Evolutionary conservation across 2,329 filamentous ascomycete species (phyloP), one percentile per base, ranked within the genome.

Genomic region (Aspergillus fumigatus): DNA sequence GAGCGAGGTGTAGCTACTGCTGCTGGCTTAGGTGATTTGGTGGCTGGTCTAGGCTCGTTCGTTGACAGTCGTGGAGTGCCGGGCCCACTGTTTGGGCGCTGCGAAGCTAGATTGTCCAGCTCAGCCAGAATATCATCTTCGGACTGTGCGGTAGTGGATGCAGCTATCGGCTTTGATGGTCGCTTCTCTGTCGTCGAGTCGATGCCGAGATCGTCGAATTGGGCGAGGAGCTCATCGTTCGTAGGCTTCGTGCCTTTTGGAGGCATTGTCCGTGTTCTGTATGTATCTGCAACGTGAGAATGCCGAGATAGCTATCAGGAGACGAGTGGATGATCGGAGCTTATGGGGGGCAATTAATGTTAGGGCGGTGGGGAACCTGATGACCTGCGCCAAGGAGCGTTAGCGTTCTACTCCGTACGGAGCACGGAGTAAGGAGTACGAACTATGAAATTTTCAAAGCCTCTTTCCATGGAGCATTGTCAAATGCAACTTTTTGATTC

Each of bases 121-220:
- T 97, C 92, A 60, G 92, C 92, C 41, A 97, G 83, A 56, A 93
- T 85, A 71, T 96, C 92, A 65, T 90, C 83, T 66, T 87, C 82
- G 17, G 68, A 67, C 58, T 73, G 69, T n/a, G 59, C 62, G 17
- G 61, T 52, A 40, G 60, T 48, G 52, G 62, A 62, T 54, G 59
- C 66, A 50, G 59, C 56, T 49, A 50, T 52, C 26, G 58, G 57
- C 61, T 73, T 75, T 14, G 71, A 55, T 32, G 65, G n/a, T 17
- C 54, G 40, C 43, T 71, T 64, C 10, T 72, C 66, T 10, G 59
- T 50, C 19, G 64, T 61, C 47, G 67, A 65, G 48, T 76, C 73
- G 58, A 77, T 70, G 38, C 70, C 73, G n/a, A 80, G 69, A 55
- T 77, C 71, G 55, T 80, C 78, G 56, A 80, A 77, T 63, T 80